These are phyloP conservation scores for Prototheca stagnorum DNA, from an alignment of 163 green algal genomes.

Conservation along the genomic window DNA sequence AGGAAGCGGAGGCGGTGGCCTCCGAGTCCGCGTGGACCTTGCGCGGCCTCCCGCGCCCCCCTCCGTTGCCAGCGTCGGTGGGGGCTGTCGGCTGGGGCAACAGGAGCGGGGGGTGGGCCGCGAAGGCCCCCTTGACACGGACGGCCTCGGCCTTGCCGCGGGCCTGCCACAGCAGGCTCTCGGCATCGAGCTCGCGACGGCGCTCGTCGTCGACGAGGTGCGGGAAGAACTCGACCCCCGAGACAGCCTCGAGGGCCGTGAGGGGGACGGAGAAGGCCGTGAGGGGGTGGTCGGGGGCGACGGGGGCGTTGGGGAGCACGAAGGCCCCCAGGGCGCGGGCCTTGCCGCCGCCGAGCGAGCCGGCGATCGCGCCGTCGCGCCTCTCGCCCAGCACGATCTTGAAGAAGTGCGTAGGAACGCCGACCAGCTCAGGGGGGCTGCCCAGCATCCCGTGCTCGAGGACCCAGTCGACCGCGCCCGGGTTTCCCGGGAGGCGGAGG, in stretches of 20 bases:
- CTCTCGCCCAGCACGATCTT: constrained; percentile 70
- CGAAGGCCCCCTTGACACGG: not conserved
- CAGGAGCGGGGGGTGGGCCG: not conserved
- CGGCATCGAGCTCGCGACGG: constrained; percentile 22
- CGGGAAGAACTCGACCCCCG: constrained; percentile 43
- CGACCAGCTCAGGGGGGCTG: constrained; percentile 51
- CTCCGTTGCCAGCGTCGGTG: too few species aligned
- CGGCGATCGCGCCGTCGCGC: not conserved
- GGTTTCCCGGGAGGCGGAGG: too few species aligned
- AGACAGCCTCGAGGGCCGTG: constrained; percentile 53
- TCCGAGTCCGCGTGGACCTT: too few species aligned
- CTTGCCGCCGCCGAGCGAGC: constrained; percentile 1
- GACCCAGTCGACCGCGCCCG: constrained; percentile 21
- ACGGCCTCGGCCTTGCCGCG: constrained; percentile 5
- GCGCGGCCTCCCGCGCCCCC: not conserved
- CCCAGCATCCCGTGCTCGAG: constrained; percentile 49
- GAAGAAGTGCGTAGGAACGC: constrained; percentile 89
- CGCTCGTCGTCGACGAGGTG: constrained; percentile 18
- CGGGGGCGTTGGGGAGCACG: constrained; percentile 77
- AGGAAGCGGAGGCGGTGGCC: too few species aligned
- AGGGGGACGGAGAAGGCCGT: constrained; percentile 66
- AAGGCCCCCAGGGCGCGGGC: constrained; percentile 61
- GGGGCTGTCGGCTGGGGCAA: not conserved
- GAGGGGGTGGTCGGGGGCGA: constrained; percentile 57
- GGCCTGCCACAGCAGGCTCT: constrained; percentile 25